Evolutionary conservation across 352 stramenopile genomes (phyloP), one percentile per base, ranked within the genome.

Genomic region (Achlya hypogyna): DNA sequence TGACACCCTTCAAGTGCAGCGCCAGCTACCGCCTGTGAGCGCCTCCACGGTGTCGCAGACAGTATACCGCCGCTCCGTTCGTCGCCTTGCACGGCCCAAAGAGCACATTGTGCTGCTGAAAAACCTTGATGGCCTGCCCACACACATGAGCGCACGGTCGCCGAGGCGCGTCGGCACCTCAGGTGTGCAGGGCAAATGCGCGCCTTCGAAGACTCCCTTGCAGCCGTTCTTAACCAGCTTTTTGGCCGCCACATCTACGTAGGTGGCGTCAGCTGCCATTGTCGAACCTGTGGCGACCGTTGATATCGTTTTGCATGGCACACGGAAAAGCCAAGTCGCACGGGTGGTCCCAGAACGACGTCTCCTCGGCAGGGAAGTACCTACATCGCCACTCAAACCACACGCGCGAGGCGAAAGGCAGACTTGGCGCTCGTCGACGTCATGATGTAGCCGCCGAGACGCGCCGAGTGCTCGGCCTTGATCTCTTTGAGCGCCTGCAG

Each of bases 251-350:
- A 72, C 35, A n/a, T 71, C 66, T 58, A 58, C 38, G 32, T 28
- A 27, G 9, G 4, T 53, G 1, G 2, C 4, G 18, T 23, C 5
- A 29, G 8, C 1, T 56, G 6, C 25, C 25, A 56, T 38, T 16
- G 25, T 56, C 31, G 49, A 3, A 27, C 4, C 25, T 12, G 71
- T 22, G 49, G 10, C 87, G 85, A 52, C 76, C 80, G 68, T 93
- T 81, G 66, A 99, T 86, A 53, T 97, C 86, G 72, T 97, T 93
- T 75, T 98, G 91, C 34, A 89, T 91, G n/a, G 93, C 95, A 72
- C 93, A 98, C 34, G 96, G 93, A 71, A 99, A 98, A 58, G 89
- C 94, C 68, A 98, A 89, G 77, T 99, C 96, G 71, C 93, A 98
- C 18, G 80, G 73, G n/a, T 88, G 86, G 28, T 87, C 86, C 92